Evolutionary conservation across 2,329 filamentous ascomycete species (phyloP), one percentile per base, ranked within the genome.

Genomic region (Neocucurbitaria cava): DNA sequence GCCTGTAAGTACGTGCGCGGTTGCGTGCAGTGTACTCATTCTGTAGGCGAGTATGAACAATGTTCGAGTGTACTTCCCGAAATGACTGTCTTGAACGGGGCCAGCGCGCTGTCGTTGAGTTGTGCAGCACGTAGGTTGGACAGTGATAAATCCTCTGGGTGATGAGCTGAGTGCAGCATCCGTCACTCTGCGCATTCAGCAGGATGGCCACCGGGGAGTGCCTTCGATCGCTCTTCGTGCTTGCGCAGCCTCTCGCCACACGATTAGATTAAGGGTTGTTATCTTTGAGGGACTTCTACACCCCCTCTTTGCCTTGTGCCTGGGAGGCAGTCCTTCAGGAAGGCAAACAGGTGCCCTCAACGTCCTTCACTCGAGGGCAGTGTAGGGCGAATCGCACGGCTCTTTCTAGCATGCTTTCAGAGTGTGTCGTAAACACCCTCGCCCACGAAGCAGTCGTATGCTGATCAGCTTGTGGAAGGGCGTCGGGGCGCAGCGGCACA

Each of bases 311-410:
- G 26, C 40, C 28, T 36, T 26, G 11, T n/a, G 2, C 13, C 38
- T 1, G 18, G 40, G 33, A n/a, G 31, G 26, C 28, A 43, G 49
- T 56, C 54, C 46, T 26, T 24, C 41, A 40, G 23, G n/a, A 17
- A 48, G 42, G 49, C 43, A 43, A 57, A 40, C 17, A 28, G 13
- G 5, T 18, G 28, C 39, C 21, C 21, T 24, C 40, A 47, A 5
- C 31, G 50, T 48, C 45, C 50, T 46, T n/a, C 46, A 23, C 17
- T 35, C 11, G 7, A 26, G 43, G 51, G 56, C 47, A 46, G 42
- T 58, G 47, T 41, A 54, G 54, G 63, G 63, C 63, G 49, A 54
- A 52, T 57, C 40, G 46, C 52, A 52, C 55, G 63, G 57, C 65
- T 50, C 28, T 46, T 51, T 46, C 24, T 21, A 40, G 44, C 55